Base-by-base conservation (phyloP, 441 rosid species). In the Pelargonium fulgidum region DNA sequence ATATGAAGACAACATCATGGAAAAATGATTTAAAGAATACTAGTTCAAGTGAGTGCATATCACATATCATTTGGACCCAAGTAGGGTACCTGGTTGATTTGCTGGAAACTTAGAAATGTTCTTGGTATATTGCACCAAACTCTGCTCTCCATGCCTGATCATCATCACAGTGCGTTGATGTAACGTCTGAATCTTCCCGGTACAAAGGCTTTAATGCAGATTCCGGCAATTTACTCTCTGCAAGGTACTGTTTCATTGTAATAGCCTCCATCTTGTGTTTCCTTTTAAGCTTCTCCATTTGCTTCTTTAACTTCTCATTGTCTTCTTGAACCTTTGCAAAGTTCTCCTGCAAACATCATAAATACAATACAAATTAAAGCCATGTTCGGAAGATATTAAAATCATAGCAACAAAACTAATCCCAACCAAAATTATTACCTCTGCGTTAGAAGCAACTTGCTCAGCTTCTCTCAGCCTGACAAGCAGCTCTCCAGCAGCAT, bases 401-500 rank as follows among this genome's bases (percentile, higher is more conserved):
- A 29, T 29, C 33, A 29, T 29, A 29, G 33, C 33, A 29, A 29
- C 33, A 29, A 2, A 2, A 29, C 33, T 29, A 29, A 29, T 29
- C 33, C 33, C 33, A 3, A 29, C n/a, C 59, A 74, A 6, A 50
- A 3, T 73, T 73, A 94, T n/a, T n/a, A n/a, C 98, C 89, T 89
- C 80, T 20, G 92, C 92, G 65, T 73, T 73, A 70, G 72, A 82
- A 45, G 86, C 83, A 75, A 91, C 91, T 80, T 90, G 91, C 79
- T 95, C 98, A 67, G 97, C 92, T 84, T 95, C 98, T 77, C 87
- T 92, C 62, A 92, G 89, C 77, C 98, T 84, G 71, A 85, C 96
- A 36, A 95, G 96, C 62, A 95, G 79, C 79, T 95, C 99, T 7
- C 99, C 93, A 0, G 98, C 98, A 8, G 99, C 98, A 75, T 92